Evolutionary conservation across 495 filamentous ascomycete genomes (phyloP), one percentile per base, ranked within the genome.

Genomic region (Hypoxylon lenormandii): DNA sequence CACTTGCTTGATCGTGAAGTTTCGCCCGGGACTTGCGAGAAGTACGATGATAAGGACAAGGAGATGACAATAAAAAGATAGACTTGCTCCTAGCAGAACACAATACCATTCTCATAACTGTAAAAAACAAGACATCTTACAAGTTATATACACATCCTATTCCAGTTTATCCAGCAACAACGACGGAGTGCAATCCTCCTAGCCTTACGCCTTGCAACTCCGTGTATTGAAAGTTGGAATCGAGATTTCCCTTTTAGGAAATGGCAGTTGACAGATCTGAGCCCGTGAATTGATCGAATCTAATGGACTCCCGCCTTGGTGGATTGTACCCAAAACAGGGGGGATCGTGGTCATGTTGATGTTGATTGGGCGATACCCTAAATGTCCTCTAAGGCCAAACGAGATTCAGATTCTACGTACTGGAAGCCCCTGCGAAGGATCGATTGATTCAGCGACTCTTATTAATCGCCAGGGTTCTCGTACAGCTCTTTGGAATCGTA

Each of bases 211-310:
- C 38, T 42, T 13, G 6, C n/a, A 38, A 18, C 54, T 60, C 42
- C 52, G 6, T 42, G 59, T 52, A 64, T 43, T 50, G 38, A 46
- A 59, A 13, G 48, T 59, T 69, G 66, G 52, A 69, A 69, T 69
- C 59, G 18, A 43, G 10, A 59, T 58, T 69, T 42, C 66, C 59
- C 4, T 10, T 58, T 63, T 63, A 6, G 59, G 66, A 47, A 58
- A 62, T 42, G 13, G 23, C 26, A 42, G 51, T 60, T 37, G 22
- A 33, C 42, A 56, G 50, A 50, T 61, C 33, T 43, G 22, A 40
- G 36, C 38, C 36, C 18, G 12, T 36, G 61, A 59, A 54, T 58
- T 64, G 36, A 26, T 33, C n/a, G 45, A 23, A 13, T 22, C 8
- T 22, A 16, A 33, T 37, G 10, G 28, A 36, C n/a, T 21, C 23